phyloP scores from a whole-genome alignment of 208 protist species.

The Kentomonas sorsogonicus region DNA sequence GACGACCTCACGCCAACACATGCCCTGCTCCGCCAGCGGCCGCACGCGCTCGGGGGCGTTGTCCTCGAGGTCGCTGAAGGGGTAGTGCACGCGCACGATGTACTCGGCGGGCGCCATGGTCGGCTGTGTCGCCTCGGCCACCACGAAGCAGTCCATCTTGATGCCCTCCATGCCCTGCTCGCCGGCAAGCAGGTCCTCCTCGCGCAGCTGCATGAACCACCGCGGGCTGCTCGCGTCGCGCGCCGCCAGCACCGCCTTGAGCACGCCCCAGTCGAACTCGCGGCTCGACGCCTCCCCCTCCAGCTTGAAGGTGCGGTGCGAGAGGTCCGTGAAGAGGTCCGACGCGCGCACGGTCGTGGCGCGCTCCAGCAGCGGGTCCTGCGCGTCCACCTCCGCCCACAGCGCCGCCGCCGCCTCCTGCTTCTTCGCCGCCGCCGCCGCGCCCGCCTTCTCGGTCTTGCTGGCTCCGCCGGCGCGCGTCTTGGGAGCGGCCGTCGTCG shows the following conservation, averaged over 20 bases:
- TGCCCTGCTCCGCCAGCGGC: constrained; percentile 51
- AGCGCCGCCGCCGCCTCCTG: constrained; percentile 25
- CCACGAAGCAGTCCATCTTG: constrained; percentile 78
- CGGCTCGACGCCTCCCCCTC: constrained; percentile 32
- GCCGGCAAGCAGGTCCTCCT: constrained; percentile 74
- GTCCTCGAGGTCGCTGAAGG: constrained; percentile 82
- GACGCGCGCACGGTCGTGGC: too few relatives aligned
- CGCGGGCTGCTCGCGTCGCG: constrained; percentile 57
- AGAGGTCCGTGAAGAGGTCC: too few relatives aligned
- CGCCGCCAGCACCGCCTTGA: constrained; percentile 45
- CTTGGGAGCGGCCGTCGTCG: constrained; percentile 19
- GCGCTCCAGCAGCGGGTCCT: constrained; percentile 61
- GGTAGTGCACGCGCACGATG: constrained; percentile 83
- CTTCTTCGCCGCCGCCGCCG: constrained; percentile 23
- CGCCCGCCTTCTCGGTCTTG: constrained; percentile 18
- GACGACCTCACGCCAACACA: constrained; percentile 75
- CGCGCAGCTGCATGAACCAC: constrained; percentile 84
- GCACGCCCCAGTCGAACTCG: constrained; percentile 72
- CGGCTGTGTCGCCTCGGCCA: constrained; percentile 61
- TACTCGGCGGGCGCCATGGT: constrained; percentile 75
- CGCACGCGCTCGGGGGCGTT: constrained; percentile 84
- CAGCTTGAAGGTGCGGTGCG: constrained; percentile 64
- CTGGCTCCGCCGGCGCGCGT: too few relatives aligned
- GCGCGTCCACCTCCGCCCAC: constrained; percentile 39
- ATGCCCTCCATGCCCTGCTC: constrained; percentile 72